Conservation (phyloP, 169 alveolate species). For the Babesia bovis region DNA sequence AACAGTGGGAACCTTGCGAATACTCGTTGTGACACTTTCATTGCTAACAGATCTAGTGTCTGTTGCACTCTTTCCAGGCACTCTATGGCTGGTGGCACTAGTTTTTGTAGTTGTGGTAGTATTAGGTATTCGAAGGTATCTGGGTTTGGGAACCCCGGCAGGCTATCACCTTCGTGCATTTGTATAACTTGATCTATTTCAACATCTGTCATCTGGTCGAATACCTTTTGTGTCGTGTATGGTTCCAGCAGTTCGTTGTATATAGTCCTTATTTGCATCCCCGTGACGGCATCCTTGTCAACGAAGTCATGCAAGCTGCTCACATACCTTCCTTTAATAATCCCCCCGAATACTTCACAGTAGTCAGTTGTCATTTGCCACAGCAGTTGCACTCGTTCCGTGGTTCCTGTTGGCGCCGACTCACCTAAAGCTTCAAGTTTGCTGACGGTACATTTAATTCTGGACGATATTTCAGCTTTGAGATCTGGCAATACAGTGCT, state of each 20-base stretch:
- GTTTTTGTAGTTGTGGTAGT: constrained; percentile 90
- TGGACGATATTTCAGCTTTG: constrained; percentile 85
- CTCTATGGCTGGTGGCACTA: constrained; percentile 72
- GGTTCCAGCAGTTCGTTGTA: constrained; percentile 91
- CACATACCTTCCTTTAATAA: constrained; percentile 93
- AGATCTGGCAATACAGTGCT: constrained; percentile 95
- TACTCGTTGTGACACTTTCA: constrained; percentile 88
- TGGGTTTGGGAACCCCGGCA: constrained; percentile 98
- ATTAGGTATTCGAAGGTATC: constrained; percentile 94
- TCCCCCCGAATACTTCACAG: constrained; percentile 92
- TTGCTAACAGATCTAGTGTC: constrained; percentile 86
- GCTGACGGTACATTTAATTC: constrained; percentile 77
- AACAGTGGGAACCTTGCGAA: constrained; percentile 91
- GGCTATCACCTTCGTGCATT: constrained; percentile 96
- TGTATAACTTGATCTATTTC: constrained; percentile 96
- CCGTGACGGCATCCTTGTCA: constrained; percentile 81
- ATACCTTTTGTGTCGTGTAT: constrained; percentile 76
- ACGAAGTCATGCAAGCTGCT: constrained; percentile 82
- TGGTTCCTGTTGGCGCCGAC: constrained; percentile 87
- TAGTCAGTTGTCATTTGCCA: constrained; percentile 98
- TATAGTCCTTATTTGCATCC: constrained; percentile 84
- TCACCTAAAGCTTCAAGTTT: constrained; percentile 89
- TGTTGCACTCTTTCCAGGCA: constrained; percentile 80
- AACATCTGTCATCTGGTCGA: constrained; percentile 86
- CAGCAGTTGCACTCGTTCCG: constrained; percentile 91